These are phyloP conservation scores for Lyophyllum atratum DNA, from an alignment of 768 basidiomycete species.

Conservation along the genomic window DNA sequence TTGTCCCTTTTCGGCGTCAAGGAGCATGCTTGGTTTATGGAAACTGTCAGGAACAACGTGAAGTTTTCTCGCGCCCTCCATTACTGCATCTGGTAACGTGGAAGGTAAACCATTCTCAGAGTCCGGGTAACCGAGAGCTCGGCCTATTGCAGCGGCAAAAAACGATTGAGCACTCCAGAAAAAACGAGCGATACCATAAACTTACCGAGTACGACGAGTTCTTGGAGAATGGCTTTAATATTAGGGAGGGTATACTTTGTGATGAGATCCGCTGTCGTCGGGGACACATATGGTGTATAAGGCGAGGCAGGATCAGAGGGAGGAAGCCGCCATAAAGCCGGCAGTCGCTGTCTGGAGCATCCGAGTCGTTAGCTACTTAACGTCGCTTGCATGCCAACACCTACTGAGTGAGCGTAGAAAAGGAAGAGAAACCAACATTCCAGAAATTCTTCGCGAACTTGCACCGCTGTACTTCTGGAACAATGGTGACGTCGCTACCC, in stretches of 20 bases:
- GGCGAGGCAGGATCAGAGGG: conserved; percentile 34
- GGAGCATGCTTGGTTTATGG: conserved; percentile 63
- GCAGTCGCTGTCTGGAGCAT: conserved; percentile 39
- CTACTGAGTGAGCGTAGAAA: conserved; percentile 50
- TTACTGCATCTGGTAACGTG: conserved; percentile 36
- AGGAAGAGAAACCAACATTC: conserved; percentile 59
- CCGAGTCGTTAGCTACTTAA: background rate
- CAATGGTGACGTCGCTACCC: conserved; percentile 48
- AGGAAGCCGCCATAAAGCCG: conserved; percentile 52
- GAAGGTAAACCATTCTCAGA: conserved; percentile 47
- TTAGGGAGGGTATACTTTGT: conserved; percentile 45
- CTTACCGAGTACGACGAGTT: conserved; percentile 45
- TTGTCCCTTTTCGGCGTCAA: conserved; percentile 52
- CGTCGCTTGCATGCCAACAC: background rate
- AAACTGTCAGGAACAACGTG: conserved; percentile 44
- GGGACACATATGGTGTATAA: conserved; percentile 42
- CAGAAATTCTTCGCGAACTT: conserved; percentile 68
- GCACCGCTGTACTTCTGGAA: conserved; percentile 60
- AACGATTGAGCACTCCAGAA: background rate
- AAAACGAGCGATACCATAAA: background rate
- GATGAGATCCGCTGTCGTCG: conserved; percentile 42
- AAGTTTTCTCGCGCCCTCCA: conserved; percentile 38
- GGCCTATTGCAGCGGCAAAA: conserved; percentile 4
- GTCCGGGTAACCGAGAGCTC: conserved; percentile 22
- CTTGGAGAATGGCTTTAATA: conserved; percentile 45